phyloP scores from a whole-genome alignment of 2,329 filamentous ascomycete species.

The Pestalotiopsis fici region DNA sequence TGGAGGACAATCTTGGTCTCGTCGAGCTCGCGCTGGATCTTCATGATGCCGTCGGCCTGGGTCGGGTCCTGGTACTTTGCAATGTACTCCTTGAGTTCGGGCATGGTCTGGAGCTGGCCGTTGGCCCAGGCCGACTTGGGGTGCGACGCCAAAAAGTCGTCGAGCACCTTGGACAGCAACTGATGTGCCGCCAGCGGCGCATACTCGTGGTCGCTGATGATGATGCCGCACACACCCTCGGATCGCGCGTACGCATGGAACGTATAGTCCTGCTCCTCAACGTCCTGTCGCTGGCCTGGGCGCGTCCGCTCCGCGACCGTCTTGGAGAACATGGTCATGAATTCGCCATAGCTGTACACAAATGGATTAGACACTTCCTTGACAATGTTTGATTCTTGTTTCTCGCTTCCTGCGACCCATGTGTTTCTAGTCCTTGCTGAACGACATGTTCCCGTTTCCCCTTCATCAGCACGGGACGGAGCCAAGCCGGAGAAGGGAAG shows the following conservation, averaged over 20 bases:
- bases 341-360: conserved; percentile 49
- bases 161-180: conserved; percentile 81
- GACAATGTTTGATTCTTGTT: neutral
- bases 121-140: conserved; percentile 68
- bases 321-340: conserved; percentile 85
- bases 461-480: neutral
- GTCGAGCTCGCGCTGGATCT: conserved; percentile 95
- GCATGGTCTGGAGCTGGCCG: conserved; percentile 60
- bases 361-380: no score
- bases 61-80: conserved; percentile 79
- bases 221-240: conserved; percentile 74
- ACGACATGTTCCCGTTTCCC: neutral
- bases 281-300: conserved; percentile 80
- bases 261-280: conserved; percentile 79
- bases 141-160: conserved; percentile 81
- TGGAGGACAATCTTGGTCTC: conserved; percentile 97
- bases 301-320: conserved; percentile 84
- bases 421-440: neutral
- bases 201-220: conserved; percentile 77
- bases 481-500: neutral
- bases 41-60: conserved; percentile 88
- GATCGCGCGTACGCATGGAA: conserved; percentile 79
- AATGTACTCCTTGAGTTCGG: conserved; percentile 77
- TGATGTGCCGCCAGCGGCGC: conserved; percentile 80
- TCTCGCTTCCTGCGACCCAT: conserved; percentile 5